Percentiles rank a stretch among this genome's conserved stretches.
Evolutionary conservation across 2,329 filamentous ascomycete species (phyloP).

Genomic region (Colletotrichum sojae): DNA sequence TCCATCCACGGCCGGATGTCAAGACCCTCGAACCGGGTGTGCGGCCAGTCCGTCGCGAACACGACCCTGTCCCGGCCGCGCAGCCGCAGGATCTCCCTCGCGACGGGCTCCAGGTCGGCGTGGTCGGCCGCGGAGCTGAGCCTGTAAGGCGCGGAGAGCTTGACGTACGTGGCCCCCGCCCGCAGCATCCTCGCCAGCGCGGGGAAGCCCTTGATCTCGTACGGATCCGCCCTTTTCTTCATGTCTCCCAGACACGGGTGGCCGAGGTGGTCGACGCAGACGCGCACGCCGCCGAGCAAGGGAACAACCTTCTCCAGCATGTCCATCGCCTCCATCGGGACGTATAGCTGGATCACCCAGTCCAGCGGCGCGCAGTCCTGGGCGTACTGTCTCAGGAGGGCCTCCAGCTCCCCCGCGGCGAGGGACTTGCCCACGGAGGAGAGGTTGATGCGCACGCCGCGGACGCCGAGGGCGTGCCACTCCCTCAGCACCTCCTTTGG

Average conservation of each 20-base stretch:
- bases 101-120: constrained; percentile 62
- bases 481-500: constrained; percentile 54
- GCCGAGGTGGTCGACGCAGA: constrained; percentile 74
- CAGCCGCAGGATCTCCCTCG: constrained; percentile 61
- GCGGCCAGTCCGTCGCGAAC: constrained; percentile 76
- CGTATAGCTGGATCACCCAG: constrained; percentile 73
- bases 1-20: constrained; percentile 70
- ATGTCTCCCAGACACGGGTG: constrained; percentile 57
- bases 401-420: constrained; percentile 55
- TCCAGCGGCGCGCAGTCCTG: constrained; percentile 62
- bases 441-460: constrained; percentile 72
- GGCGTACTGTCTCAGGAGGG: constrained; percentile 62
- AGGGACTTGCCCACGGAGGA: constrained; percentile 64
- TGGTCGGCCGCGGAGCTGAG: constrained; percentile 61
- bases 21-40: constrained; percentile 71
- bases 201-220: constrained; percentile 63
- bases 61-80: constrained; percentile 61
- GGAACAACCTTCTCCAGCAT: constrained; percentile 64
- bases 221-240: constrained; percentile 51
- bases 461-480: constrained; percentile 71
- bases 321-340: constrained; percentile 65
- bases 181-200: constrained; percentile 63
- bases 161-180: constrained; percentile 66
- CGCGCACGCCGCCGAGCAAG: constrained; percentile 61
- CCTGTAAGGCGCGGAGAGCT: constrained; percentile 72